A percentile compares a stretch with the other conserved stretches of the same genome.
phyloP scores from a whole-genome alignment of 331 rosid species.

The Rosa hybrid region DNA sequence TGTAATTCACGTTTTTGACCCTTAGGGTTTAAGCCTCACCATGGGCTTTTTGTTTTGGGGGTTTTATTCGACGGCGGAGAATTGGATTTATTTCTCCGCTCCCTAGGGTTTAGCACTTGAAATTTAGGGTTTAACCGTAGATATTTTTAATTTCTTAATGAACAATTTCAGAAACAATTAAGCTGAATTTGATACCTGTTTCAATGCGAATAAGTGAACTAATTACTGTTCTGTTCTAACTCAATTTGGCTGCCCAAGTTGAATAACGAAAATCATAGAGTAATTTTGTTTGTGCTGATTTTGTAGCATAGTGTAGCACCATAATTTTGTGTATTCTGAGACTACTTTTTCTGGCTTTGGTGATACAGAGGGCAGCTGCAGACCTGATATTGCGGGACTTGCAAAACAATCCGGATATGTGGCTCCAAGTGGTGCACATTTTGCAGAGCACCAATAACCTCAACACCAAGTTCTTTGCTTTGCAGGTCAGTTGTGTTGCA shows the following conservation, averaged over 20 bases:
- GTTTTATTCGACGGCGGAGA: background rate
- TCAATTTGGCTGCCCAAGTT: background rate
- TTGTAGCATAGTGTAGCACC: background rate
- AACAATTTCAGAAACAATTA: background rate
- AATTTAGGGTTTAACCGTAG: conserved; percentile 12
- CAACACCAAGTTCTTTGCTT: conserved; percentile 95
- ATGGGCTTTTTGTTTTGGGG: background rate
- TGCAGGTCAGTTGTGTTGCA: conserved; percentile 66
- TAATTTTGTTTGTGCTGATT: background rate
- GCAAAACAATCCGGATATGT: conserved; percentile 93
- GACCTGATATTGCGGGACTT: conserved; percentile 88
- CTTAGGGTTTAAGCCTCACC: conserved; percentile 13
- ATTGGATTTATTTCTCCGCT: background rate
- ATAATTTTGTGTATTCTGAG: background rate
- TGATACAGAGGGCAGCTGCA: conserved; percentile 85
- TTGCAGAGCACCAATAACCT: conserved; percentile 74
- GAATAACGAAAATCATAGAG: background rate
- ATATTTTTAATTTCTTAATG: background rate
- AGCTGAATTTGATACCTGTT: background rate
- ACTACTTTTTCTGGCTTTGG: background rate
- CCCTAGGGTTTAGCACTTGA: conserved; percentile 25
- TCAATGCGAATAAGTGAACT: background rate
- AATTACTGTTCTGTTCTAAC: background rate
- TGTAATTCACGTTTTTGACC: conserved; percentile 1
- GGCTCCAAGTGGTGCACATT: conserved; percentile 99